Conservation (phyloP, 805 yeast species). For the Nakazawaea wickerhamii region DNA sequence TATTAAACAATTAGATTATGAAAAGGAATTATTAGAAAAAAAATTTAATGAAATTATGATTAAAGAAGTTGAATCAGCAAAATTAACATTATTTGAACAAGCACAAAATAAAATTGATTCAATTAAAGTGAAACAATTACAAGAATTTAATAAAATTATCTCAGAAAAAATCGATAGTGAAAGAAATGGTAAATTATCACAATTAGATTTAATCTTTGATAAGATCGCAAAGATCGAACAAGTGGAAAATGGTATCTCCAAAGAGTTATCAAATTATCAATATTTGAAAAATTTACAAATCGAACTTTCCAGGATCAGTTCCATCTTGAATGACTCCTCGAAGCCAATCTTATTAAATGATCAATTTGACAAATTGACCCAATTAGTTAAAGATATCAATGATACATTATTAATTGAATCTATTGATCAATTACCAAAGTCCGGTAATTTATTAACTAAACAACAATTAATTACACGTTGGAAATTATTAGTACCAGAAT, state of each 20-base stretch:
- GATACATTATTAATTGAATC: constrained; percentile 34
- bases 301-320: constrained; percentile 37
- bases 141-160: constrained; percentile 56
- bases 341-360: constrained; percentile 31
- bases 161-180: constrained; percentile 59
- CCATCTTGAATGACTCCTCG: constrained; percentile 34
- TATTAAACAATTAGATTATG: constrained; percentile 54
- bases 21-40: constrained; percentile 53
- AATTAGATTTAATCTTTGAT: constrained; percentile 53
- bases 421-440: constrained; percentile 39
- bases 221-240: constrained; percentile 53
- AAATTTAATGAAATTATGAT: constrained; percentile 53
- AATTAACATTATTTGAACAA: constrained; percentile 57
- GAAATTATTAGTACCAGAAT: constrained; percentile 75
- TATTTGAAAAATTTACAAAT: constrained; percentile 38
- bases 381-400: constrained; percentile 39
- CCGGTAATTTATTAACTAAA: constrained; percentile 63
- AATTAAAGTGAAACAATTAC: constrained; percentile 62
- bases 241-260: constrained; percentile 39
- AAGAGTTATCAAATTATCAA: constrained; percentile 33
- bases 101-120: constrained; percentile 69
- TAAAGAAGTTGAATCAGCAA: constrained; percentile 63
- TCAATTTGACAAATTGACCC: constrained; percentile 33
- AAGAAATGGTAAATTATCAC: constrained; percentile 73
- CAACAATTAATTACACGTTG: constrained; percentile 78